Evolutionary conservation across 2,329 filamentous ascomycete species (phyloP).

Genomic region (Penicillium sumatraense): DNA sequence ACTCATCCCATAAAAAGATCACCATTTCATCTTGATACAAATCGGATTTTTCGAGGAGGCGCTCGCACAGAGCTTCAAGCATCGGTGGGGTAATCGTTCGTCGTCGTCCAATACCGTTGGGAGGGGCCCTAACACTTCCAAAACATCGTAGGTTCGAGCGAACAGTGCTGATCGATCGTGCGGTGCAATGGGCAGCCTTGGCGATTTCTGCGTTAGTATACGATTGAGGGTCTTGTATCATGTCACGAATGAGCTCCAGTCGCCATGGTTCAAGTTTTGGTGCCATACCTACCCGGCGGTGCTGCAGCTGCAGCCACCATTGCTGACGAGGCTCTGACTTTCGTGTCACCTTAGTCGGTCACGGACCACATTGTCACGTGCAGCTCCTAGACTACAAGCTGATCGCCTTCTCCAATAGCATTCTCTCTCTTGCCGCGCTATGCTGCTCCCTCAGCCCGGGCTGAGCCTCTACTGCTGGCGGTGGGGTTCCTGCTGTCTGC

Average conservation of each 20-base stretch:
- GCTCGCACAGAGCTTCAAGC: slow-evolving; percentile 1
- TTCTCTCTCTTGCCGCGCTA: slow-evolving; percentile 11
- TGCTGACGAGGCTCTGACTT: neutral
- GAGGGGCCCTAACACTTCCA: slow-evolving; percentile 27
- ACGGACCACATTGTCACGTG: slow-evolving; percentile 10
- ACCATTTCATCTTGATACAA: neutral
- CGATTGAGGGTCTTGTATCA: slow-evolving; percentile 3
- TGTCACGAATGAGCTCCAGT: slow-evolving; percentile 6
- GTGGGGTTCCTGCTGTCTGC: slow-evolving; percentile 14
- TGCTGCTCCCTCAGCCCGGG: slow-evolving; percentile 8
- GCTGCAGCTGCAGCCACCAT: slow-evolving; percentile 7
- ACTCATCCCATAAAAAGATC: neutral
- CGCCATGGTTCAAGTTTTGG: neutral
- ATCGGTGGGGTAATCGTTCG: slow-evolving; percentile 4
- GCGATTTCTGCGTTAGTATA: slow-evolving; percentile 11
- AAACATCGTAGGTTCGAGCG: slow-evolving; percentile 12
- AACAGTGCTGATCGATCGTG: slow-evolving; percentile 9
- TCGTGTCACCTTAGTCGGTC: slow-evolving; percentile 1
- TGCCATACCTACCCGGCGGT: neutral
- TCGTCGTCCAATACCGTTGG: slow-evolving; percentile 3
- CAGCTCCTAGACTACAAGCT: slow-evolving; percentile 3
- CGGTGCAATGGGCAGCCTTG: slow-evolving; percentile 12
- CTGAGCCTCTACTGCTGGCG: slow-evolving; percentile 11
- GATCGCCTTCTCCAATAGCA: slow-evolving; percentile 16
- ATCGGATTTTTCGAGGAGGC: neutral